Conservation (phyloP, 2,329 filamentous ascomycete genomes). For the Aspergillus luchuensis region DNA sequence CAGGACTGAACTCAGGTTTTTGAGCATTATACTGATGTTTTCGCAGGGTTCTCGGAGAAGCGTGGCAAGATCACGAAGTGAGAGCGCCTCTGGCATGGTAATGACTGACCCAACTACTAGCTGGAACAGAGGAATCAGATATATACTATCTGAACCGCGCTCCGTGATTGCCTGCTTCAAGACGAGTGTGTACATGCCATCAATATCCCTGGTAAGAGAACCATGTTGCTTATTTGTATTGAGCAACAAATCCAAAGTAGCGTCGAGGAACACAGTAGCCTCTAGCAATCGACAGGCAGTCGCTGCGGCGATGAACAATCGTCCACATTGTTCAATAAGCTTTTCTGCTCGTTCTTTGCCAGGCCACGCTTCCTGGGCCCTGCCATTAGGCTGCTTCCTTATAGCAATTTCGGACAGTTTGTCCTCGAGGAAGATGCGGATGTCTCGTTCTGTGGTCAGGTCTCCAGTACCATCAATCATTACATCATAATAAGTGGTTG, state of each 20-base stretch:
- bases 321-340: neutral
- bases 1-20: neutral
- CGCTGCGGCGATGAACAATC: neutral
- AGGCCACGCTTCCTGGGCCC: neutral
- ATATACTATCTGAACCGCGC: neutral
- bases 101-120: neutral
- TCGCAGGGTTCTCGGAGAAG: neutral
- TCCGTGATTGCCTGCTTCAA: neutral
- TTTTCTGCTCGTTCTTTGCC: neutral
- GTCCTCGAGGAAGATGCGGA: neutral
- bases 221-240: neutral
- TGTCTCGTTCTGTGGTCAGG: neutral
- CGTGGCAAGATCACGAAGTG: neutral
- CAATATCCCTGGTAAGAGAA: neutral
- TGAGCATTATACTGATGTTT: neutral
- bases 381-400: neutral
- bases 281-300: neutral
- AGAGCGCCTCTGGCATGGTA: neutral
- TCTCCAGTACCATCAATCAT: neutral
- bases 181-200: neutral
- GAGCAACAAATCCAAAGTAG: neutral
- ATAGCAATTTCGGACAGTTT: neutral
- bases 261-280: neutral
- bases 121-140: neutral
- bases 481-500: neutral